Conservation (phyloP, 192 early-diverging fungal species). For the Pilaira anomala region DNA sequence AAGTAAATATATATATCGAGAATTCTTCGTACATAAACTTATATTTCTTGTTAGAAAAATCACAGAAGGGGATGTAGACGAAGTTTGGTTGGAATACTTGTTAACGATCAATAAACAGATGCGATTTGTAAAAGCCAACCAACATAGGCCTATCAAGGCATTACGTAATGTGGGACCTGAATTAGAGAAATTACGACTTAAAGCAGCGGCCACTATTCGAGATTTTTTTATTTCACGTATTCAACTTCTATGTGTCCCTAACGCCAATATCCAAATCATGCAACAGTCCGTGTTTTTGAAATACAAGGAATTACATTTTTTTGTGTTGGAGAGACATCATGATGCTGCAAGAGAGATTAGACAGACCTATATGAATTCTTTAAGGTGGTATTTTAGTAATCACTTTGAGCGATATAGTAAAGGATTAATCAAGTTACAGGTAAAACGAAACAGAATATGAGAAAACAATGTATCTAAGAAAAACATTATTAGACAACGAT, state of each 20-base stretch:
- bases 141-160: conserved; percentile 71
- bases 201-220: conserved; percentile 80
- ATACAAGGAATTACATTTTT: conserved; percentile 89
- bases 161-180: conserved; percentile 89
- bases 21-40: not conserved
- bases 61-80: conserved; percentile 89
- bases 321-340: conserved; percentile 82
- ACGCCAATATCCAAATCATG: conserved; percentile 90
- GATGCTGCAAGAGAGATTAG: conserved; percentile 88
- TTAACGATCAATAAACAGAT: conserved; percentile 88
- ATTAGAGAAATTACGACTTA: conserved; percentile 83
- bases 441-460: conserved; percentile 13
- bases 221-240: conserved; percentile 87
- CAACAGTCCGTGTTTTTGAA: conserved; percentile 90
- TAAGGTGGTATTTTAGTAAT: conserved; percentile 82
- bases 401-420: conserved; percentile 89
- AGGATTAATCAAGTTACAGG: conserved; percentile 74
- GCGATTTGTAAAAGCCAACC: conserved; percentile 72
- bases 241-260: conserved; percentile 80
- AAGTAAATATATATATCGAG: conserved; percentile 46
- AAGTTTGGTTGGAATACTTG: conserved; percentile 80
- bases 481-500: conserved; percentile 45
- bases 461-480: not conserved
- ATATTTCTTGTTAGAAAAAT: conserved; percentile 60
- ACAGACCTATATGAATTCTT: conserved; percentile 79